Conservation (phyloP, 148 eudicot genomes). For the Nepenthes gracilis region DNA sequence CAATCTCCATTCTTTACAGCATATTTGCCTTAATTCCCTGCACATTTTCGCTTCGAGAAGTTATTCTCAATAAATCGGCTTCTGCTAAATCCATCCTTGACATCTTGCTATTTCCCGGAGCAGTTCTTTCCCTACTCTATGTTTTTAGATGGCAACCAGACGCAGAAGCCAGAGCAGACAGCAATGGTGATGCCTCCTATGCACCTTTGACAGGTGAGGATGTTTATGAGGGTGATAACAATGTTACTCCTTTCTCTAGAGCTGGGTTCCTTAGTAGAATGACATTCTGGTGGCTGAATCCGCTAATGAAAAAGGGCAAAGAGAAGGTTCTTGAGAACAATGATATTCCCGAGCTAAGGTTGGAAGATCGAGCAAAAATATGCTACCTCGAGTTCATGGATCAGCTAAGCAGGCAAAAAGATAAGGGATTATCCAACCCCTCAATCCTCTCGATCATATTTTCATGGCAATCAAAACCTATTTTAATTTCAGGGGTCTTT, state of each 20-base stretch:
- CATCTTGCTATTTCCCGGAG: conserved; percentile 16
- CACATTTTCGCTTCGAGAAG: conserved; percentile 7
- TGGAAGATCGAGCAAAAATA: conserved; percentile 26
- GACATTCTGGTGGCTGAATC: conserved; percentile 63
- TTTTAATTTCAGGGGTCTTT: conserved; percentile 31
- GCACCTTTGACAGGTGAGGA: conserved; percentile 17
- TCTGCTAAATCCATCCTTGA: conserved; percentile 12
- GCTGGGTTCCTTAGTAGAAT: conserved; percentile 40
- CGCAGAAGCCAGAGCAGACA: conserved; percentile 1
- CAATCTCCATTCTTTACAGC: conserved; percentile 5
- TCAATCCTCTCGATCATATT: conserved; percentile 23
- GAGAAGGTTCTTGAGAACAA: conserved; percentile 25
- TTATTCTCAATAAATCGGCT: conserved; percentile 2
- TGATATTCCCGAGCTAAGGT: conserved; percentile 38
- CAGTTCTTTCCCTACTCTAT: conserved; percentile 8
- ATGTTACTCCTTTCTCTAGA: conserved; percentile 22
- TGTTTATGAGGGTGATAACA: conserved; percentile 1
- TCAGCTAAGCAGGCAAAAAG: conserved; percentile 12
- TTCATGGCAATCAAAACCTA: conserved; percentile 31
- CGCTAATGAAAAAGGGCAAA: conserved; percentile 41
- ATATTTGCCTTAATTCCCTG: conserved; percentile 15
- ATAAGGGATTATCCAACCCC: conserved; percentile 3
- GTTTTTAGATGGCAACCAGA: conserved; percentile 1
- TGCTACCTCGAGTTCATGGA: conserved; percentile 32
- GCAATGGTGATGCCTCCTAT: conserved; percentile 5